These are phyloP conservation scores for Nematodospora valgi DNA, from an alignment of 805 yeast genomes.

Conservation along the genomic window DNA sequence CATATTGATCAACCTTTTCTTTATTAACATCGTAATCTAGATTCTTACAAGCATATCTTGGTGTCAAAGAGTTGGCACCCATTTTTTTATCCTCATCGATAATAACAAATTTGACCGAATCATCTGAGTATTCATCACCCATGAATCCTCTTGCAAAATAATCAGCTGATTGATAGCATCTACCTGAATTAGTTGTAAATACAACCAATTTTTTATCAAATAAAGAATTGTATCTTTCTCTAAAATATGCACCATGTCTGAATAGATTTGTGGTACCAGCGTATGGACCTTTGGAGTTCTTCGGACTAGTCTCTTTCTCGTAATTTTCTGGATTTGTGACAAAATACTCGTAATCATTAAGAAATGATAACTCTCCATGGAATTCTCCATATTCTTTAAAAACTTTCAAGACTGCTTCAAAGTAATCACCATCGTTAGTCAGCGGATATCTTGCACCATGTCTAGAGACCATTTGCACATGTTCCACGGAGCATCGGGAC, in stretches of 20 bases:
- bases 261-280: conserved; percentile 51
- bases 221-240: conserved; percentile 48
- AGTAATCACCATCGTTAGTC: conserved; percentile 22
- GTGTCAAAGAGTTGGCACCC: conserved; percentile 62
- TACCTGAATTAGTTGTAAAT: conserved; percentile 52
- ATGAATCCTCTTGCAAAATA: conserved; percentile 61
- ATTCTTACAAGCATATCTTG: conserved; percentile 44
- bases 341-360: conserved; percentile 53
- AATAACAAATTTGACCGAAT: conserved; percentile 29
- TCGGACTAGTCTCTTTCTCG: conserved; percentile 51
- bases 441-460: conserved; percentile 73
- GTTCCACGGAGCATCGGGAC: conserved; percentile 53
- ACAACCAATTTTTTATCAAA: conserved; percentile 44
- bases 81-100: conserved; percentile 43
- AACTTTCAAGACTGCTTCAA: conserved; percentile 24
- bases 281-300: conserved; percentile 42
- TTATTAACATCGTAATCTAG: conserved; percentile 17
- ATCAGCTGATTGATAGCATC: conserved; percentile 54
- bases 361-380: conserved; percentile 51
- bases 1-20: conserved; percentile 22
- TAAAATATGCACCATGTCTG: conserved; percentile 47
- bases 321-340: conserved; percentile 32
- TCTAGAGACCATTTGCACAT: conserved; percentile 68
- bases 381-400: conserved; percentile 26
- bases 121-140: conserved; percentile 37